Evolutionary conservation across 2,329 filamentous ascomycete species (phyloP).

Genomic region (Fusarium stilboides): DNA sequence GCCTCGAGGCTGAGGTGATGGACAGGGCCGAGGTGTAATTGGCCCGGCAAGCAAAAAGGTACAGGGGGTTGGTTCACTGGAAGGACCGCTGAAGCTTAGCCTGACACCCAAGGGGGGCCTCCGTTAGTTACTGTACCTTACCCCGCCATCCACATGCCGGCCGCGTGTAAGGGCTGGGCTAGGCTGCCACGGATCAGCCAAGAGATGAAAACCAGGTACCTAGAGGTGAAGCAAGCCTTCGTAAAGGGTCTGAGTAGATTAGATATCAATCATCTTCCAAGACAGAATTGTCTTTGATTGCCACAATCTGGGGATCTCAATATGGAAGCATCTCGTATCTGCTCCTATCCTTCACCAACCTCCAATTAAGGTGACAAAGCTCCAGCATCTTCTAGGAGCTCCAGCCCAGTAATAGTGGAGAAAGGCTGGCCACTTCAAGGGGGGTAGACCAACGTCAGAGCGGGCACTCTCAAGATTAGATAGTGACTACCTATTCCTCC

Average conservation of each 20-base stretch:
- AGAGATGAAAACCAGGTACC: neutral
- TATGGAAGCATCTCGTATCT: constrained; percentile 25
- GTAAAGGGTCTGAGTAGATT: neutral
- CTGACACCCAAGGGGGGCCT: neutral
- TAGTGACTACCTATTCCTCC: constrained; percentile 19
- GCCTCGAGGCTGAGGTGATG: constrained; percentile 45
- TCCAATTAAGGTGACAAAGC: constrained; percentile 36
- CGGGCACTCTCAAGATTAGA: constrained; percentile 16
- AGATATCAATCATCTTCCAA: neutral
- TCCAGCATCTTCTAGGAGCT: constrained; percentile 46
- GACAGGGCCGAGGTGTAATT: constrained; percentile 27
- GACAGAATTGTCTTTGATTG: neutral
- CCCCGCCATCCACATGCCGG: constrained; percentile 43
- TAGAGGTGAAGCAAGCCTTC: neutral
- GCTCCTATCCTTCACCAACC: constrained; percentile 2
- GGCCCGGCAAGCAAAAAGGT: constrained; percentile 12
- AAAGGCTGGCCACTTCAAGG: constrained; percentile 28
- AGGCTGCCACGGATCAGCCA: constrained; percentile 25
- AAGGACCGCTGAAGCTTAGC: constrained; percentile 22
- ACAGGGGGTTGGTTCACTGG: constrained; percentile 24
- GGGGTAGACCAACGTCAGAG: constrained; percentile 40
- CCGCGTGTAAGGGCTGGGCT: constrained; percentile 25
- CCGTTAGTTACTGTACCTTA: constrained; percentile 20
- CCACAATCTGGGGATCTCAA: neutral
- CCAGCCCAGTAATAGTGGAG: constrained; percentile 44